Conservation (phyloP, 2,329 filamentous ascomycete species). For the Pseudopyricularia cyperi region DNA sequence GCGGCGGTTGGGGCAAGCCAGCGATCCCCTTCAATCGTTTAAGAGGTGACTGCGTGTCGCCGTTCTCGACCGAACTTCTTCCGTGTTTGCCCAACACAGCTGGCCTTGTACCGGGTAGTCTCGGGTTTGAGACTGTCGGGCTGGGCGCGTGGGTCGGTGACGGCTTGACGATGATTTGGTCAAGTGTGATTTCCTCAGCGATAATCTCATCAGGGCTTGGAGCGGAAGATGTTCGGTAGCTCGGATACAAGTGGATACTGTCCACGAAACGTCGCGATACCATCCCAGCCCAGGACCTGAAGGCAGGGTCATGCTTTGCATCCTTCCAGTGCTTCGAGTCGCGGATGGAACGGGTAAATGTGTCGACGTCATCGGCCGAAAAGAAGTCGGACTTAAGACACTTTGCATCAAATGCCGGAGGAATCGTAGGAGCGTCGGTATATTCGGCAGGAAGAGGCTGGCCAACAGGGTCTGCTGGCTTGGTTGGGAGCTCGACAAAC, state of each 20-base stretch:
- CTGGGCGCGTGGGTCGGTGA: background rate
- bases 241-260: slow-evolving; percentile 12
- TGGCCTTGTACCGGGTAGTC: background rate
- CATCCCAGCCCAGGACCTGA: slow-evolving; percentile 17
- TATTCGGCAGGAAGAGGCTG: slow-evolving; percentile 29
- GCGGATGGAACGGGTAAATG: slow-evolving; percentile 27
- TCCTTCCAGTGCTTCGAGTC: slow-evolving; percentile 24
- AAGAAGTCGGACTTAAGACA: slow-evolving; percentile 31
- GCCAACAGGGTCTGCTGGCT: slow-evolving; percentile 31
- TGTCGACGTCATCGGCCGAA: slow-evolving; percentile 25
- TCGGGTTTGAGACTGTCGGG: background rate
- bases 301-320: slow-evolving; percentile 29
- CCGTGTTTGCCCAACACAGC: slow-evolving; percentile 1
- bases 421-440: slow-evolving; percentile 30
- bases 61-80: background rate
- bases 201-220: background rate
- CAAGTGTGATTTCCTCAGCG: background rate
- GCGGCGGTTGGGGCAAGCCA: background rate
- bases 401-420: slow-evolving; percentile 27
- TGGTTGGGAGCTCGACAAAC: slow-evolving; percentile 21
- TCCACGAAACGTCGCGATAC: slow-evolving; percentile 10
- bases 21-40: background rate
- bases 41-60: background rate
- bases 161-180: background rate
- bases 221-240: slow-evolving; percentile 7